These are phyloP conservation scores for Alisma plantagoaquatica DNA, from an alignment of 106 monocot genomes.

Conservation along the genomic window DNA sequence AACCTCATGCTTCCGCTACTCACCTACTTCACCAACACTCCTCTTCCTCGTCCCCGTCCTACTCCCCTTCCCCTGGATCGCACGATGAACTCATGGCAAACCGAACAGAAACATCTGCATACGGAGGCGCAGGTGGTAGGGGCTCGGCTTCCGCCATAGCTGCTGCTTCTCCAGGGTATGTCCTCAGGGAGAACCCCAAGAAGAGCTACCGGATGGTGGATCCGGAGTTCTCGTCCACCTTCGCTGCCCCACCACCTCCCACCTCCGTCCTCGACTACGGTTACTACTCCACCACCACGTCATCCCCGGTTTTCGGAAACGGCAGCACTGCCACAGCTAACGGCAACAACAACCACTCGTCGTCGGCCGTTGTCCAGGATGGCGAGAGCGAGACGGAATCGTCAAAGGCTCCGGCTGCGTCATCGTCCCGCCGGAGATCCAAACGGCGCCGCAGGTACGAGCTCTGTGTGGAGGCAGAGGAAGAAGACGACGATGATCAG, in stretches of 20 bases:
- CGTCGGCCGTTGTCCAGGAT: conserved; percentile 11
- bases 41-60: too few relatives aligned
- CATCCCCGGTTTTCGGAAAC: neutral
- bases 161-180: conserved; percentile 9
- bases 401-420: neutral
- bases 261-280: too few relatives aligned
- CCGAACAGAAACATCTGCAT: too few relatives aligned
- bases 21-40: too few relatives aligned
- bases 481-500: too few relatives aligned
- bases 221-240: conserved; percentile 17
- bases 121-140: too few relatives aligned
- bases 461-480: too few relatives aligned
- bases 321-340: neutral
- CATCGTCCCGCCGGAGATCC: conserved; percentile 8
- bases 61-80: too few relatives aligned
- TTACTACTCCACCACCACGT: conserved; percentile 1
- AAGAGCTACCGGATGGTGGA: conserved; percentile 22
- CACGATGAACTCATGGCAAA: too few relatives aligned
- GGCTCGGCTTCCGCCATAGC: neutral
- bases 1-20: too few relatives aligned
- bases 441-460: conserved; percentile 11
- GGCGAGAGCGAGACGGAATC: conserved; percentile 27
- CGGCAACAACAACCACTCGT: neutral
- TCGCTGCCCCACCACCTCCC: too few relatives aligned
- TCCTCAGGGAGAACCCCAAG: conserved; percentile 19